Evolutionary conservation across 805 yeast genomes (phyloP).

Genomic region (Lipomyces orientalis): DNA sequence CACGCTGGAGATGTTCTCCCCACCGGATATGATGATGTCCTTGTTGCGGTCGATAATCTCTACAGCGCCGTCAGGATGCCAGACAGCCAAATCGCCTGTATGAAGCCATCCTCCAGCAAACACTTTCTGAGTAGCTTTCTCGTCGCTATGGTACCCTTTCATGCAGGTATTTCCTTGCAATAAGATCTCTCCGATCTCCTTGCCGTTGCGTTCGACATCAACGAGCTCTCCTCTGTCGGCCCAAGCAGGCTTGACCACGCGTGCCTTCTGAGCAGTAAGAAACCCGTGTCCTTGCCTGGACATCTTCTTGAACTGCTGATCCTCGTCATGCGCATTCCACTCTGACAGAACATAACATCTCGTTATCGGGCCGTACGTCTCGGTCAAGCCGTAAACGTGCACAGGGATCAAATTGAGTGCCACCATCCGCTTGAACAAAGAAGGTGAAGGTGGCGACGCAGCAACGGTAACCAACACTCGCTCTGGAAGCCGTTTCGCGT

Average conservation of each 20-base stretch:
- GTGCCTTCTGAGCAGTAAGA: conserved; percentile 41
- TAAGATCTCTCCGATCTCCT: conserved; percentile 46
- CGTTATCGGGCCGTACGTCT: conserved; percentile 48
- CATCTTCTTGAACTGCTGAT: conserved; percentile 40
- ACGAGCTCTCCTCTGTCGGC: conserved; percentile 28
- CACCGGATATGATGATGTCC: conserved; percentile 49
- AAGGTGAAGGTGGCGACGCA: conserved; percentile 48
- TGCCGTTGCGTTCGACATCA: conserved; percentile 44
- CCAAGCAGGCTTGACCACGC: conserved; percentile 39
- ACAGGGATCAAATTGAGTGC: conserved; percentile 44
- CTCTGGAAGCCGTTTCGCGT: conserved; percentile 41
- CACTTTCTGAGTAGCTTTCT: conserved; percentile 44
- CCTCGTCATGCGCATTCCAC: conserved; percentile 43
- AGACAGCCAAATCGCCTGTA: conserved; percentile 46
- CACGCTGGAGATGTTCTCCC: conserved; percentile 48
- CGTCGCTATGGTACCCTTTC: conserved; percentile 45
- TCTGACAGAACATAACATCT: conserved; percentile 43
- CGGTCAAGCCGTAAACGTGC: conserved; percentile 48
- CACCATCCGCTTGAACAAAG: conserved; percentile 45
- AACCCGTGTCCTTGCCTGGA: conserved; percentile 48
- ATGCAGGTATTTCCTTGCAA: conserved; percentile 45
- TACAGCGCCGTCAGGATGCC: conserved; percentile 46
- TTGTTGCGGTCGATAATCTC: conserved; percentile 47
- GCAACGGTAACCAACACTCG: conserved; percentile 46
- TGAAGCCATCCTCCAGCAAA: conserved; percentile 42